Conservation (phyloP, 2,329 filamentous ascomycete genomes). For the Ophiostoma pallidulum region DNA sequence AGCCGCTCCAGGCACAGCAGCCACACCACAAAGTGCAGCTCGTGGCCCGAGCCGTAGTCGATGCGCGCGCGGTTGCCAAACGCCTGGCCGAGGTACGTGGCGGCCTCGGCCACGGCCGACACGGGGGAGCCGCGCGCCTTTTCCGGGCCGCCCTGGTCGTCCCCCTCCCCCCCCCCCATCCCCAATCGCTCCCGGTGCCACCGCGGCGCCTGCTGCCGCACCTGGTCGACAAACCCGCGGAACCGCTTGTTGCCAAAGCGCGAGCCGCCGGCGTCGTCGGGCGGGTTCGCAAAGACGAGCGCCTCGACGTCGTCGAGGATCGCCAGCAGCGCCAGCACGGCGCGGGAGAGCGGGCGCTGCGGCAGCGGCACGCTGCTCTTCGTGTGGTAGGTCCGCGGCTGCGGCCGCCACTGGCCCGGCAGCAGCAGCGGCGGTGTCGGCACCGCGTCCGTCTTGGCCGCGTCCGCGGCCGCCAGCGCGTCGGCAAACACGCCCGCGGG, state of each 20-base stretch:
- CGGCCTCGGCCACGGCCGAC: slow-evolving; percentile 58
- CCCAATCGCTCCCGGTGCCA: slow-evolving; percentile 57
- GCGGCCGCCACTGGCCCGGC: slow-evolving; percentile 7
- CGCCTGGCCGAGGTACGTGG: slow-evolving; percentile 69
- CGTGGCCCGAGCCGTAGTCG: slow-evolving; percentile 95
- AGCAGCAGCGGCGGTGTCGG: no score
- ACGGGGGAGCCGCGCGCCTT: slow-evolving; percentile 14
- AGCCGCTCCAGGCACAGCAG: slow-evolving; percentile 87
- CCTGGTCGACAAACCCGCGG: slow-evolving; percentile 65
- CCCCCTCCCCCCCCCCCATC: slow-evolving; percentile 29
- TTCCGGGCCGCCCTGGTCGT: neutral
- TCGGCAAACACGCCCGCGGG: slow-evolving; percentile 28
- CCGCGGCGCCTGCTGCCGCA: slow-evolving; percentile 42
- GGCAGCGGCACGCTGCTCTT: no score
- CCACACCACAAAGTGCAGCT: slow-evolving; percentile 96
- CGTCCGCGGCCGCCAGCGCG: neutral
- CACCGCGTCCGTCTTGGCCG: neutral
- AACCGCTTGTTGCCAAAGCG: slow-evolving; percentile 94
- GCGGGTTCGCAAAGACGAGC: slow-evolving; percentile 60
- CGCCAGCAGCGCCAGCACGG: slow-evolving; percentile 54
- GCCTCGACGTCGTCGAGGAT: slow-evolving; percentile 62
- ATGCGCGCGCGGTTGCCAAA: slow-evolving; percentile 83
- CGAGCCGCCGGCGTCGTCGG: slow-evolving; percentile 77
- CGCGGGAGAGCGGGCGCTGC: slow-evolving; percentile 45
- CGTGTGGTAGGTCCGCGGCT: slow-evolving; percentile 10